Base-by-base conservation (phyloP, 306 rosid genomes). In the Cicer bijugum region DNA sequence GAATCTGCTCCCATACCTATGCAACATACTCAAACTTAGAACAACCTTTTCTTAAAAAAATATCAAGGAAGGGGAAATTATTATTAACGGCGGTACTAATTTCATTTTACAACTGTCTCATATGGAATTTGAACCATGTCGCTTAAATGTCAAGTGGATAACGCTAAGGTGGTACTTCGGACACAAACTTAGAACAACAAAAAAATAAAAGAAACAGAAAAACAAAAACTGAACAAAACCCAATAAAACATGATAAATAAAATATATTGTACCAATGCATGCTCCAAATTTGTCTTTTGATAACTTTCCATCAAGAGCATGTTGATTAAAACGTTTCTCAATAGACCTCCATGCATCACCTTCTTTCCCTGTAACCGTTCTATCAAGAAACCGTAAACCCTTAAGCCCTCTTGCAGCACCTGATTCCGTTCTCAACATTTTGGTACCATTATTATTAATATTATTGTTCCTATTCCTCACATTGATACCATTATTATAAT, bases 1-100 rank as follows among this genome's bases (percentile, higher is more conserved):
- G 97, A 93, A 9, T 91, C 97, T 81, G 84, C 74, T 39, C 88
- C 96, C 97, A 91, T 91, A 42, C 98, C 98, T 28, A 28, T 28
- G 35, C 35, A 28, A 28, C 33, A 28, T 28, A 28, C 35, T 28
- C 71, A 76, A 44, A 62, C 67, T 63, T 50, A 68, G 40, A 12
- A 52, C 16, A 71, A 72, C 11, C 2, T 28, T 28, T 28, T 28
- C 35, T 28, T 28, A 28, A 28, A 28, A 28, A 28, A 28, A 28
- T 28, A 28, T 28, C 5, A 28, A 28, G 35, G 35, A 28, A 28
- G 35, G 35, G 35, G 35, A 28, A 3, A 28, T 28, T 28, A 3
- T 28, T 28, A 28, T 28, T 28, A 28, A 3, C 4, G 0, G 35
- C 4, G 5, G 35, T 28, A 28, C 5, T 28, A 4, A 28, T 28